These are phyloP conservation scores for Sanghuangporus weigelae DNA, from an alignment of 1,284 basidiomycete genomes.

Conservation along the genomic window DNA sequence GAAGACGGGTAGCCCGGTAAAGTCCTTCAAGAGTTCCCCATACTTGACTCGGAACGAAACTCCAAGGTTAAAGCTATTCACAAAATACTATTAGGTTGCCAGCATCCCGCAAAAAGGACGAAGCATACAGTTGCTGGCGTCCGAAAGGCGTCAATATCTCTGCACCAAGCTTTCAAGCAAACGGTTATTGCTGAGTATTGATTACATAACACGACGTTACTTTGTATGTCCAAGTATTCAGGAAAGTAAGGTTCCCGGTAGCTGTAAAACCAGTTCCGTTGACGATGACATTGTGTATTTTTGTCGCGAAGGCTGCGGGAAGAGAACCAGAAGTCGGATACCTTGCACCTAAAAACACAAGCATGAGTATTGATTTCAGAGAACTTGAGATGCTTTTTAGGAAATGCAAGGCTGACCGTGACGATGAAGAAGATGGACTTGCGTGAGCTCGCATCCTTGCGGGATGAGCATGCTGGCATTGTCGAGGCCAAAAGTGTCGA, in stretches of 20 bases:
- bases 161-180: constrained; percentile 39
- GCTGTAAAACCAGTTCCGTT: constrained; percentile 20
- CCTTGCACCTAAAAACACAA: constrained; percentile 6
- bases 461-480: constrained; percentile 46
- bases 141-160: constrained; percentile 57
- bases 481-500: constrained; percentile 49
- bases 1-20: constrained; percentile 49
- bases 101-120: background rate
- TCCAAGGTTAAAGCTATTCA: constrained; percentile 38
- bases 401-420: constrained; percentile 36
- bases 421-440: constrained; percentile 51
- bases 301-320: constrained; percentile 9
- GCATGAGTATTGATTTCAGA: background rate
- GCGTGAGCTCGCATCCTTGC: constrained; percentile 42
- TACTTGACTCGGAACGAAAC: constrained; percentile 49
- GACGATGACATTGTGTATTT: constrained; percentile 15
- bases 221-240: constrained; percentile 32
- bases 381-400: background rate
- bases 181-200: background rate
- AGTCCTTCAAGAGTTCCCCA: constrained; percentile 50
- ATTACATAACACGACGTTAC: background rate
- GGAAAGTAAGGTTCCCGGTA: constrained; percentile 29
- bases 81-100: constrained; percentile 19
- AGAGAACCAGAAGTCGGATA: constrained; percentile 16
- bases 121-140: constrained; percentile 43